Evolutionary conservation across 2,329 filamentous ascomycete genomes (phyloP).

Genomic region (Aspergillus sp.): DNA sequence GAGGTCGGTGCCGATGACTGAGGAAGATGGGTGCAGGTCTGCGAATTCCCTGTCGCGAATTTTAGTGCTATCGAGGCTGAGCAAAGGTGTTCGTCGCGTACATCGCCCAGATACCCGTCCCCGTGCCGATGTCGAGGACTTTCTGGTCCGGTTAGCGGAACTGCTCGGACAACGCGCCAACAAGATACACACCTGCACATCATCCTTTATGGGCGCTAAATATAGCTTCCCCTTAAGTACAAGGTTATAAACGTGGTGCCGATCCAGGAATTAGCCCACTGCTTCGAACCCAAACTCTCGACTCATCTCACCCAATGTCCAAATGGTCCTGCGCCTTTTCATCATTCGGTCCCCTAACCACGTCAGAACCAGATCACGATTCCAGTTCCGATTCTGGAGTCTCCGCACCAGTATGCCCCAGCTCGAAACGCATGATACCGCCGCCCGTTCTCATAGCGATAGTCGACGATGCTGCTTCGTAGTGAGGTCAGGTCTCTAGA

Average conservation of each 20-base stretch:
- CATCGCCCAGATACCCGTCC: conserved; percentile 30
- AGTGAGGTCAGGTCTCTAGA: conserved; percentile 13
- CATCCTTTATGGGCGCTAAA: conserved; percentile 29
- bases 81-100: neutral
- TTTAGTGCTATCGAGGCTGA: neutral
- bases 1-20: conserved; percentile 53
- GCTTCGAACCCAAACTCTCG: neutral
- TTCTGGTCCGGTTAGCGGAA: conserved; percentile 10
- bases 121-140: conserved; percentile 29
- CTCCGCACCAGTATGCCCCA: conserved; percentile 30
- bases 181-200: conserved; percentile 2
- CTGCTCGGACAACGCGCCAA: no score
- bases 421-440: conserved; percentile 40
- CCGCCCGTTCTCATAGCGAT: conserved; percentile 36
- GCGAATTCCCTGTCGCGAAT: conserved; percentile 31
- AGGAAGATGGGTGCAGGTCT: conserved; percentile 43
- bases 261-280: conserved; percentile 20
- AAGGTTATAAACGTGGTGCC: conserved; percentile 47
- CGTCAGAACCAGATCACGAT: no score
- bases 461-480: conserved; percentile 26
- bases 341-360: conserved; percentile 28
- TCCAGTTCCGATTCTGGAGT: neutral
- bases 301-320: conserved; percentile 27
- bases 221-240: conserved; percentile 35
- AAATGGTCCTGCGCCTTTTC: conserved; percentile 25